Evolutionary conservation across 192 early-diverging fungal species (phyloP), one percentile per base, ranked within the genome.

Genomic region (Backusella westeae): DNA sequence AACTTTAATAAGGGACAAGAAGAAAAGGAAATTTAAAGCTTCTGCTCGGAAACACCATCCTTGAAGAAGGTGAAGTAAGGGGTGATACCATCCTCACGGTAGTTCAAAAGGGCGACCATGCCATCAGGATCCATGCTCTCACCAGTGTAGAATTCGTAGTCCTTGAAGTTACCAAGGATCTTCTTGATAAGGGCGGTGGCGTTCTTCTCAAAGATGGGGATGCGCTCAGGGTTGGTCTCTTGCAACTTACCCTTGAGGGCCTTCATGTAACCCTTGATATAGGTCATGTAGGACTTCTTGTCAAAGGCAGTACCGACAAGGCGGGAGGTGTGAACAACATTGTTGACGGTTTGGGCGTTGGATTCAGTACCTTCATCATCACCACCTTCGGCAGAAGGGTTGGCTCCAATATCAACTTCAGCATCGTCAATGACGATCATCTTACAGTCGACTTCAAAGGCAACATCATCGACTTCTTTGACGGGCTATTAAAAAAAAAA

Each of bases 201-300:
- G 67, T 89, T 87, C 74, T 81, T 77, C 88, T 95, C 88, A 78
- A 95, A 97, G 3, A 41, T 76, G 19, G 84, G 83, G 36, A 89
- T 79, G 42, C 87, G 84, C 42, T 93, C 90, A 35, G 91, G 87
- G 79, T 91, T 86, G 77, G 63, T 78, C 81, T 86, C 83, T 67
- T 81, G 26, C 35, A 95, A 80, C 80, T 90, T 83, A 8, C 77
- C 85, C 89, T 90, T 89, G 79, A 98, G 34, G 12, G 81, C 78
- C 94, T 96, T 96, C 88, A 98, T 87, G 91, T 96, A 98, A 72
- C 91, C 93, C 92, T 98, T 96, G 82, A 96, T 90, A 88, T 98
- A 96, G 83, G 84, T 80, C 87, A 89, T 91, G 89, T 92, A 96
- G 36, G 88, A 86, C 92, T 96, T 96, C 90, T 98, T 98, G 86